Conservation (phyloP, 345 rosid species). For the Eucalyptus pumila region DNA sequence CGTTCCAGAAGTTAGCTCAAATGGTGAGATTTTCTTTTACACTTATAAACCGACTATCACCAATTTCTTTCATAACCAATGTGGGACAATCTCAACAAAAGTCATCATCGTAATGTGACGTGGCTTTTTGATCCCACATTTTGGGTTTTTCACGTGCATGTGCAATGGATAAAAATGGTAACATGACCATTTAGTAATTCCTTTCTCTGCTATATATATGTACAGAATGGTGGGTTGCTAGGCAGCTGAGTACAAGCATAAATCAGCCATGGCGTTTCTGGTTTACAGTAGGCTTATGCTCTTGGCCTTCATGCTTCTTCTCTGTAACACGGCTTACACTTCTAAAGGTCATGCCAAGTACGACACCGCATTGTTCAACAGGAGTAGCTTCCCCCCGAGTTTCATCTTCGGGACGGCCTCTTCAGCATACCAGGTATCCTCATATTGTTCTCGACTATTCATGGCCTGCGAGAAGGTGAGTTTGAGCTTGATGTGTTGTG, state of each 20-base stretch:
- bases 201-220: background rate
- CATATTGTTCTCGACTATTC: background rate
- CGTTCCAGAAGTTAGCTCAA: too few species aligned
- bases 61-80: too few species aligned
- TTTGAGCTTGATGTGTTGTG: background rate
- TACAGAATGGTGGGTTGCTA: background rate
- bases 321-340: background rate
- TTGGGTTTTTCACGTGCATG: background rate
- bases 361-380: background rate
- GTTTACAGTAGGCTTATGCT: background rate
- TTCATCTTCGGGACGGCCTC: conserved; percentile 15
- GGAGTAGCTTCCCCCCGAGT: conserved; percentile 8
- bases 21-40: accelerated
- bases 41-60: too few species aligned
- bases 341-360: background rate
- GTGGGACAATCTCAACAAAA: background rate
- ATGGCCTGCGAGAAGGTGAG: background rate
- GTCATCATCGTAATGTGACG: background rate
- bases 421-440: conserved; percentile 12
- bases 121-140: background rate
- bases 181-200: background rate
- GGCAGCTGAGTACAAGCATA: background rate
- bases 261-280: background rate
- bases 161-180: background rate
- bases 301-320: background rate